Conservation (phyloP, 768 basidiomycete species). For the Rhizopogon sp. region DNA sequence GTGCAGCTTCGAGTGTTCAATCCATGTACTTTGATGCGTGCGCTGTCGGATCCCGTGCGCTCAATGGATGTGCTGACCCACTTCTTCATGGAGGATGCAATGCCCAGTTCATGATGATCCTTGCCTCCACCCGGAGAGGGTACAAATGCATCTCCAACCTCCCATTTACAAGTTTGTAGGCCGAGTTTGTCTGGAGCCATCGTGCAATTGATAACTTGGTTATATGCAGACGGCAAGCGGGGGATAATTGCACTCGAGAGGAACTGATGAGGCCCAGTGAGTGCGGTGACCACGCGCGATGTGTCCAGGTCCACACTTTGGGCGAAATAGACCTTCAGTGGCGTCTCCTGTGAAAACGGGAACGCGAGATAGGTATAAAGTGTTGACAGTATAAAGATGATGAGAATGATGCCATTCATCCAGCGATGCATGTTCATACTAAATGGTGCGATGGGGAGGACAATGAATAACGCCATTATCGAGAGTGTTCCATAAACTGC, state of each 20-base stretch:
- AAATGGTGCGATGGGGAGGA: conserved; percentile 64
- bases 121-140: conserved; percentile 34
- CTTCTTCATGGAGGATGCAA: not conserved
- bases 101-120: not conserved
- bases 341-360: conserved; percentile 59
- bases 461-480: conserved; percentile 42
- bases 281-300: conserved; percentile 32
- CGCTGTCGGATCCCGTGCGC: conserved; percentile 38
- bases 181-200: conserved; percentile 26
- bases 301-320: conserved; percentile 48
- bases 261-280: conserved; percentile 42
- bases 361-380: conserved; percentile 41
- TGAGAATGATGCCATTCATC: conserved; percentile 31
- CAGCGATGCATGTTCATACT: conserved; percentile 42
- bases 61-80: conserved; percentile 43
- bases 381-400: conserved; percentile 40
- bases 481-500: conserved; percentile 49
- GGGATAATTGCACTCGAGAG: conserved; percentile 39
- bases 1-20: conserved; percentile 61
- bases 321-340: conserved; percentile 68
- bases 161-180: conserved; percentile 47
- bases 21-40: conserved; percentile 47
- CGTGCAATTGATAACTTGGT: conserved; percentile 29
- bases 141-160: conserved; percentile 24
- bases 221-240: conserved; percentile 46